Conservation (phyloP, 176 grass and related monocot species). For the Phoenix roebelenii region DNA sequence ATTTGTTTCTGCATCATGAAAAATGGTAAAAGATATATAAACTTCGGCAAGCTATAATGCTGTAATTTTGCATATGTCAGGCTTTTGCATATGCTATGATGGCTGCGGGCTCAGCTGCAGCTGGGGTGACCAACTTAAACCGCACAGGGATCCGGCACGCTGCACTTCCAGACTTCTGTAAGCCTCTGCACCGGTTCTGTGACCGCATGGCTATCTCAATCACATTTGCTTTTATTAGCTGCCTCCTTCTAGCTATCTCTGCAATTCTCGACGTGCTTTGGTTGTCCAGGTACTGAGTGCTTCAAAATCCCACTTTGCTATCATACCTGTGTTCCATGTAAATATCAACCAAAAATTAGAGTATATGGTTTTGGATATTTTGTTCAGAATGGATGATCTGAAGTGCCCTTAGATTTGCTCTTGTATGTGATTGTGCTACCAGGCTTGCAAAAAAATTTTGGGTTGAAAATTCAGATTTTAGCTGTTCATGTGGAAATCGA, state of each 20-base stretch:
- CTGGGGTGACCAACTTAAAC: slow-evolving; percentile 56
- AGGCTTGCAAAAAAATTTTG: too few species aligned
- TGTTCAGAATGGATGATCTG: too few species aligned
- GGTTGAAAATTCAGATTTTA: too few species aligned
- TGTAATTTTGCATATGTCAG: slow-evolving; percentile 14
- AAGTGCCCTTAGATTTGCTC: too few species aligned
- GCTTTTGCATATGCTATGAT: slow-evolving; percentile 68
- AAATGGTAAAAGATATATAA: too few species aligned
- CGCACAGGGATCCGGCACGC: slow-evolving; percentile 57
- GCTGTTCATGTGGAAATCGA: too few species aligned
- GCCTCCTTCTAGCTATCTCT: slow-evolving; percentile 33
- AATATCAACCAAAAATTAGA: too few species aligned
- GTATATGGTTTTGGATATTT: too few species aligned
- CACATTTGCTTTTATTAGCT: slow-evolving; percentile 48
- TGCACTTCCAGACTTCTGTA: slow-evolving; percentile 64
- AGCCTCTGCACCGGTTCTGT: slow-evolving; percentile 64
- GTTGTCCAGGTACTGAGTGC: slow-evolving; percentile 28
- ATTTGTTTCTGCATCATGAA: too few species aligned
- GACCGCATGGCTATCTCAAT: slow-evolving; percentile 50
- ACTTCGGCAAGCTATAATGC: too few species aligned
- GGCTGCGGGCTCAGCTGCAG: slow-evolving; percentile 58
- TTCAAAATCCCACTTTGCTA: not conserved
- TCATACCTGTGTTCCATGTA: too few species aligned
- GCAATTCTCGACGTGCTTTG: slow-evolving; percentile 40
- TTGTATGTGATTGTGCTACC: too few species aligned